Evolutionary conservation across 306 rosid genomes (phyloP), one percentile per base, ranked within the genome.

Genomic region (Erythrophleum fordii): DNA sequence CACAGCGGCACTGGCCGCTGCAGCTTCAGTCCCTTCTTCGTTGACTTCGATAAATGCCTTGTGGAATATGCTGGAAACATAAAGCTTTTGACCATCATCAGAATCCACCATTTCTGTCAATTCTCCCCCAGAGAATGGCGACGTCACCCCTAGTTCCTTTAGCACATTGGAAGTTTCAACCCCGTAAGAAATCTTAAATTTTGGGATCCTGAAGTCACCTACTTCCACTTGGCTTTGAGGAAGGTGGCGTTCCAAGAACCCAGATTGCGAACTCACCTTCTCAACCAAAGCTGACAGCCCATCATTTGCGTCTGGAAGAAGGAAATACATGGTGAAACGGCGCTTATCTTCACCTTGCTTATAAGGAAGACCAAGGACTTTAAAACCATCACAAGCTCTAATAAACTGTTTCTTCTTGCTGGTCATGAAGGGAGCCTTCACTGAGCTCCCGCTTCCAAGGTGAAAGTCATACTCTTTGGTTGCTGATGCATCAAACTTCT

Each of bases 21-120:
- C 98, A 29, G 99, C 98, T 85, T 91, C 92, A 23, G 97, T 90
- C 73, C 97, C 96, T 89, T 88, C 88, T 85, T 95, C 99, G 2
- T 95, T 90, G 28, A 95, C 97, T 90, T 93, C 92, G 64, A 95
- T 84, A 79, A 89, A 91, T 12, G 97, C 85, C 76, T 89, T 89
- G 2, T 93, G 94, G 75, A 73, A 86, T 70, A 93, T 87, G 65
- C 75, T 37, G 17, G 95, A 89, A 56, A 93, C 97, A 56, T 41
- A 78, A 0, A 92, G 90, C 28, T 56, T 69, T 77, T 80, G 62
- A 55, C 85, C 86, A 3, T 31, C 61, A 17, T 76, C 75, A 10
- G 95, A 89, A 73, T 93, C 97, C 80, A 90, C 92, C 87, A 91
- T 90, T 85, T 87, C 93, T 7, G 92, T 87, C 88, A 92, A 85